phyloP scores from a whole-genome alignment of 202 grass and related monocot genomes.

The Cymbopogon flexuosus region DNA sequence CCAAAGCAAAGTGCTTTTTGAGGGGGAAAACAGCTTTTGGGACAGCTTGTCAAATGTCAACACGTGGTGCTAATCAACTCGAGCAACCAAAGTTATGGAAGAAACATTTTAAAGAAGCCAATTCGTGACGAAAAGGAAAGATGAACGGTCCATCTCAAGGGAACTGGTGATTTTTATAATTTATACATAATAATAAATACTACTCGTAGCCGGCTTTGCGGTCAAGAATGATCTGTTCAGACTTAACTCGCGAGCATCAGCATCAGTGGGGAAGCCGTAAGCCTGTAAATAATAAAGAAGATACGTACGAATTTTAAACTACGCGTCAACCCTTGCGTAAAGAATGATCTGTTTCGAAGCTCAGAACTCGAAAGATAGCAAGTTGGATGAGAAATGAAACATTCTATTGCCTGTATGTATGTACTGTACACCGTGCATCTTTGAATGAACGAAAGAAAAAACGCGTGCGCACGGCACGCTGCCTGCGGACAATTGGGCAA shows the following conservation, averaged over 20 bases:
- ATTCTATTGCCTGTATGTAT: neutral
- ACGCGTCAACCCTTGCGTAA: neutral
- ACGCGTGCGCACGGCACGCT: neutral
- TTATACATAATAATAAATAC: neutral
- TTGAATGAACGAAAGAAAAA: neutral
- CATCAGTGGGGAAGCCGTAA: neutral
- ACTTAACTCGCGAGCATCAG: neutral
- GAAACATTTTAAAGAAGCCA: neutral
- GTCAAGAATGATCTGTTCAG: neutral
- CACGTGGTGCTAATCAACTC: neutral
- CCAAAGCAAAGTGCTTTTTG: neutral
- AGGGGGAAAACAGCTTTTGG: neutral
- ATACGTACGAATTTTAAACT: neutral
- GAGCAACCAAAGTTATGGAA: neutral
- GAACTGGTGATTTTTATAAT: no score
- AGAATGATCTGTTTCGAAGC: neutral
- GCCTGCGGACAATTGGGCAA: neutral
- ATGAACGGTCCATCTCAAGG: neutral
- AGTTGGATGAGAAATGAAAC: no score
- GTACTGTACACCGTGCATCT: no score
- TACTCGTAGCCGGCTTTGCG: neutral
- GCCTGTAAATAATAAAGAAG: neutral
- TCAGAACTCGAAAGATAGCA: no score
- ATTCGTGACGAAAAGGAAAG: neutral
- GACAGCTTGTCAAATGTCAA: neutral